phyloP scores from a whole-genome alignment of 768 basidiomycete genomes.

The Russula olivacea region DNA sequence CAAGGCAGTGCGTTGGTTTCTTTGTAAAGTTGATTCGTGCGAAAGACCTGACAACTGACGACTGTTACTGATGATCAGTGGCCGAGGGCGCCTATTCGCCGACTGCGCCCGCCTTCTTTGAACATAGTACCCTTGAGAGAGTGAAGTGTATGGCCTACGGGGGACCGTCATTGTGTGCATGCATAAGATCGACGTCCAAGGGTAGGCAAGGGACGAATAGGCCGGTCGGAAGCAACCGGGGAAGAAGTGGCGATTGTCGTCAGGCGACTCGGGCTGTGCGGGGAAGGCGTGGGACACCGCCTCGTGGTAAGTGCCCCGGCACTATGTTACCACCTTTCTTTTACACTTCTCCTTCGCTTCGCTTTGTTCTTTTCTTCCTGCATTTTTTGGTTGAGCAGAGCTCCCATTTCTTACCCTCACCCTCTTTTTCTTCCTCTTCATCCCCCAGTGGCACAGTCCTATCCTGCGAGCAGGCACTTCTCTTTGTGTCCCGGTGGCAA shows the following conservation, averaged over 20 bases:
- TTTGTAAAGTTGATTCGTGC: constrained; percentile 1
- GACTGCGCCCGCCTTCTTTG: neutral
- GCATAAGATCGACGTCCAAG: neutral
- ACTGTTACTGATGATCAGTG: neutral
- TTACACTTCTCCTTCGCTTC: neutral
- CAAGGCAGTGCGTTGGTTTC: constrained; percentile 1
- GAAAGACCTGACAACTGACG: neutral
- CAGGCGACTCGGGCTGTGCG: constrained; percentile 14
- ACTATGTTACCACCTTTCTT: neutral
- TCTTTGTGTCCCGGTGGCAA: neutral
- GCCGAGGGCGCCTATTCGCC: neutral
- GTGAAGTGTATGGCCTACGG: neutral
- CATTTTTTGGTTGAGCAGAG: constrained; percentile 22
- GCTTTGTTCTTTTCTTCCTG: neutral
- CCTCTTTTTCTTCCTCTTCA: constrained; percentile 8
- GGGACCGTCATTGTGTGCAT: neutral
- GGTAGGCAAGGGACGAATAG: neutral
- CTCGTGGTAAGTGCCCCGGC: neutral
- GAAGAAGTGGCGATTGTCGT: constrained; percentile 18
- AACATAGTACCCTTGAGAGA: neutral
- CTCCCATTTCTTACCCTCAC: constrained; percentile 7
- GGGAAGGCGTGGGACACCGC: neutral
- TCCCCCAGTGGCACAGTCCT: constrained; percentile 7
- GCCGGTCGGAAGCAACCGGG: neutral
- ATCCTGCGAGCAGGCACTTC: constrained; percentile 21